Base-by-base conservation (phyloP, 768 basidiomycete species). In the Pleurotus platypus region DNA sequence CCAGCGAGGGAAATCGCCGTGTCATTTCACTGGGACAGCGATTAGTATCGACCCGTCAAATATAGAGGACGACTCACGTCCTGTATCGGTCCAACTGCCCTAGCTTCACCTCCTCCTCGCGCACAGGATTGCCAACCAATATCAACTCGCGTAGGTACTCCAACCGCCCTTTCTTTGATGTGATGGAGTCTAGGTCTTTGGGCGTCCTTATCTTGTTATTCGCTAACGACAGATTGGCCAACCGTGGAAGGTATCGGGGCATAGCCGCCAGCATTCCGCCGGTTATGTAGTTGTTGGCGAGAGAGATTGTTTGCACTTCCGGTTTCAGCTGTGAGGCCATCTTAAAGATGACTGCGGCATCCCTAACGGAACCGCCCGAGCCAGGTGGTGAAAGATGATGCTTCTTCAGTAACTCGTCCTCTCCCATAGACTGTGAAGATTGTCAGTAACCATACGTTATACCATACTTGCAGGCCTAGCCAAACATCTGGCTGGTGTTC, bases 341-440 rank as follows among this genome's bases (percentile, higher is more conserved):
- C 70, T 94, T 94, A 78, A 94, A 94, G 46, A 98, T 85, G 8
- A 95, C 93, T 4, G 87, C 82, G 0, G 89, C 85, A 63, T 91
- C 89, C 58, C 78, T 82, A 18, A 71, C 66, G 22, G 81, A 76
- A 30, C 89, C 84, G 8, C 86, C 83, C 22, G 75, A 74, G 5
- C 92, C 92, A 2, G 92, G 93, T 1, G 88, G 82, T 26, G 77
- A 64, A 26, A 97, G 75, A 45, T 84, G 81, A 63, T 92, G 72
- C 65, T 85, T 87, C 68, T 82, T 83, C 59, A 97, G 75, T 55
- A 87, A 74, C 40, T 87, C 82, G 67, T 97, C 94, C 35, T 89
- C 84, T 54, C 80, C 72, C 79, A 98, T 85, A 54, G 84, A 82
- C 92, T 94, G 60, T 30, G 60, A 63, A 64, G 30, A 61, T 61